These are phyloP conservation scores for Penicillium dipodomyicola DNA, from an alignment of 495 filamentous ascomycete genomes.

Conservation along the genomic window DNA sequence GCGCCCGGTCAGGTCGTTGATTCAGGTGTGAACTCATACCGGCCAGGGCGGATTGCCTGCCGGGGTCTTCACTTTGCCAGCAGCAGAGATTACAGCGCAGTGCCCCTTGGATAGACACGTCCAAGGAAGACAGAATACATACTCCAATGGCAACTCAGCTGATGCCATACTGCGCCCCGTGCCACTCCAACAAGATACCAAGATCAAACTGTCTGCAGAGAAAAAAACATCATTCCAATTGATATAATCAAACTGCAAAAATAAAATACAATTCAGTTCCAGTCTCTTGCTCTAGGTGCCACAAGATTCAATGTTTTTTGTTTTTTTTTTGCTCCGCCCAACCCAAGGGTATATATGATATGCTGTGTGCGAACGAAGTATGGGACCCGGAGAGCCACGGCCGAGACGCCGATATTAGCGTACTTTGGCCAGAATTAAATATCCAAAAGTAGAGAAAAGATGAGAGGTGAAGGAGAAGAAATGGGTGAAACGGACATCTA, in stretches of 20 bases:
- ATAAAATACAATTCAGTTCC: slow-evolving; percentile 27
- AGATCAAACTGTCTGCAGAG: slow-evolving; percentile 2
- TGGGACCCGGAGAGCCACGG: slow-evolving; percentile 11
- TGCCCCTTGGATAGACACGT: not conserved
- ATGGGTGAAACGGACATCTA: slow-evolving; percentile 18
- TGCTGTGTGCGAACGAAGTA: slow-evolving; percentile 25
- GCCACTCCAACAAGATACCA: slow-evolving; percentile 2
- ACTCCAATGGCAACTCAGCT: not conserved
- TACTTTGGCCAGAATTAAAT: slow-evolving; percentile 16
- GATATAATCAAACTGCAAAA: slow-evolving; percentile 15
- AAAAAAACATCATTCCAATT: slow-evolving; percentile 7
- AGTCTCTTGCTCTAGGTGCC: slow-evolving; percentile 24
- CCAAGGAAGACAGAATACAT: not conserved
- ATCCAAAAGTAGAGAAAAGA: slow-evolving; percentile 22
- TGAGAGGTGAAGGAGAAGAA: slow-evolving; percentile 6
- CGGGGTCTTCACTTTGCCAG: not conserved
- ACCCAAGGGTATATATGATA: slow-evolving; percentile 40
- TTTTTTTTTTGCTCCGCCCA: slow-evolving; percentile 27
- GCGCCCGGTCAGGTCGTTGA: not conserved
- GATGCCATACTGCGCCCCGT: not conserved
- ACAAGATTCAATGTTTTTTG: slow-evolving; percentile 19
- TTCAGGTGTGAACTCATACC: not conserved
- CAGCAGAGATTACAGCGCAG: not conserved
- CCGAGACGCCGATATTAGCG: slow-evolving; percentile 6
- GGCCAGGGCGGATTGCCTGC: not conserved